A percentile compares a stretch with the other conserved stretches of the same genome.
These are phyloP conservation scores for Tetrapisispora phaffii DNA, from an alignment of 805 yeast species.

Conservation along the genomic window DNA sequence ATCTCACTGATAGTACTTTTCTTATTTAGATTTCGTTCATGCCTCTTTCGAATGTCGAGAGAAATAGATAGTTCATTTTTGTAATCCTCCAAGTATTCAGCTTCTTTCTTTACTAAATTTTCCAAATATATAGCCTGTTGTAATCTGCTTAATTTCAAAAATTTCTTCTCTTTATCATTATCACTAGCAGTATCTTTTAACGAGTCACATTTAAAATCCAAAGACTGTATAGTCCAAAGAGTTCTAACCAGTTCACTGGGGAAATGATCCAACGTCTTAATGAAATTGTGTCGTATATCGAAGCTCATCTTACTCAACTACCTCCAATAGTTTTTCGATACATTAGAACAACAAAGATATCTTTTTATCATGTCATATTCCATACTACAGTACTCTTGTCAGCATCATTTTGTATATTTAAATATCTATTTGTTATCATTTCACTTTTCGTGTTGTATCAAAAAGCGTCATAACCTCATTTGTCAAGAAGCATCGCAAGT, in stretches of 20 bases:
- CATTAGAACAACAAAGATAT: too few species aligned
- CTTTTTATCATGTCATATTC: too few species aligned
- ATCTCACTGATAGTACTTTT: not conserved
- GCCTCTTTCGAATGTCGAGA: conserved; percentile 5
- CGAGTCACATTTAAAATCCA: conserved; percentile 14
- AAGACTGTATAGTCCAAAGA: conserved; percentile 33
- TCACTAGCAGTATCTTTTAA: conserved; percentile 6
- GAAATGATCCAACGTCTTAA: conserved; percentile 34
- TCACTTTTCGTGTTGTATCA: too few species aligned
- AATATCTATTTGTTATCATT: too few species aligned
- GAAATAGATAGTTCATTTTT: conserved; percentile 7
- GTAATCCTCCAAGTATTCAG: conserved; percentile 5
- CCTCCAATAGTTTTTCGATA: too few species aligned
- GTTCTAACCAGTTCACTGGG: conserved; percentile 36
- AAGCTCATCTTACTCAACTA: not conserved
- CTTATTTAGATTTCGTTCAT: not conserved
- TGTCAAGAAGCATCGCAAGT: too few species aligned
- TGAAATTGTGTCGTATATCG: conserved; percentile 33
- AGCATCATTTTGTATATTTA: too few species aligned
- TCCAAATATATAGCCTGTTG: conserved; percentile 10
- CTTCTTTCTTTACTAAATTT: conserved; percentile 8
- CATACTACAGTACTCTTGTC: too few species aligned
- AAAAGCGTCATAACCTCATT: too few species aligned
- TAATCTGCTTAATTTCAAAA: not conserved
- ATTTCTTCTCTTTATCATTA: conserved; percentile 1